Evolutionary conservation across 2,329 filamentous ascomycete species (phyloP), one percentile per base, ranked within the genome.

Genomic region (Helotiales sp.): DNA sequence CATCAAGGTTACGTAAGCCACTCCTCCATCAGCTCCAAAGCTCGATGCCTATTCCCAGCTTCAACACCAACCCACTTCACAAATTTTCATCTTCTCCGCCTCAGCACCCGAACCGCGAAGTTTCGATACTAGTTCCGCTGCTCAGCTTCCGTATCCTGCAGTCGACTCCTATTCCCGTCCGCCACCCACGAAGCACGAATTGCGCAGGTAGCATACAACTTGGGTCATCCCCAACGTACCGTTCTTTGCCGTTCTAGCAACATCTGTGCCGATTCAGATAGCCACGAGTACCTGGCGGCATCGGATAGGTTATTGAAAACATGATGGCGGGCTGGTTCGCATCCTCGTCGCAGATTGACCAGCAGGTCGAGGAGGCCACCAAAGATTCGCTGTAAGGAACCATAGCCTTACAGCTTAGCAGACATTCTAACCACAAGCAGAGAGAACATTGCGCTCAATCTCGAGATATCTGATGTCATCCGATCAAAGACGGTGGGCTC

Each of bases 301-400:
- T 36, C 55, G n/a, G 46, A 50, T 31, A 58, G 44, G 33, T 44
- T 54, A 9, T 31, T 40, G 25, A 19, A 66, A 79, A 76, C 68
- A 89, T 82, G 81, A 97, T 97, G 93, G 88, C 91, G 72, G 92
- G 93, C 81, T 99, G 93, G 93, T 98, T 96, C 73, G 90, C 89
- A 67, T 93, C 91, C 76, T 91, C 91, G 75, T 90, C 88, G 71
- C 91, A 92, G 77, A 83, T 99, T 76, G 95, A 99, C 76, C 93
- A 96, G 77, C 95, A 98, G 82, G 89, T 99, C 70, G 93, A 97
- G 74, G 91, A 89, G 75, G 95, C 95, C 52, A 99, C 95, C 65
- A 96, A 91, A 72, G 98, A 93, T 75, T 81, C 67, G 30, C 54
- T 99, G 89, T 96, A 84, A 63, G 87, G 73, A 44, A 22, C 22